These are phyloP conservation scores for Alternaria sp. DNA, from an alignment of 2,329 filamentous ascomycete species.

Conservation along the genomic window DNA sequence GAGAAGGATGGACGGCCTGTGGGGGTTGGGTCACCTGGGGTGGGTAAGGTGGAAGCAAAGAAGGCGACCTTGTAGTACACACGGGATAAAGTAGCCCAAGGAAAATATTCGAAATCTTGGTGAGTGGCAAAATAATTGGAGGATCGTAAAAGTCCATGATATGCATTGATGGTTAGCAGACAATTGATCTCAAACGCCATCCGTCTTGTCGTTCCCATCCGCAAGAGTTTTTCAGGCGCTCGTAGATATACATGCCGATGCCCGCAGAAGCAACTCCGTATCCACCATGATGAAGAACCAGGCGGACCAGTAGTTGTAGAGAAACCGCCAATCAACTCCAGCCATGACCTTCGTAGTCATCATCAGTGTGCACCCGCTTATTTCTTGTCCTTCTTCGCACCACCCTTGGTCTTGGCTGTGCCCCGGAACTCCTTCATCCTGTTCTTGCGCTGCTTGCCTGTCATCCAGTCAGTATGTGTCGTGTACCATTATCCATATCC, in stretches of 20 bases:
- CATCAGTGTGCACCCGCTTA: slow-evolving; percentile 48
- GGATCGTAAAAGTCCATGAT: slow-evolving; percentile 51
- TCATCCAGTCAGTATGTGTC: slow-evolving; percentile 49
- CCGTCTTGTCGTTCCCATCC: slow-evolving; percentile 49
- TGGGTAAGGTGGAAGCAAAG: background rate
- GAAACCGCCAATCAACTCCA: slow-evolving; percentile 44
- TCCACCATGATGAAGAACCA: slow-evolving; percentile 46
- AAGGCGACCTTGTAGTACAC: background rate
- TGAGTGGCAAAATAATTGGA: slow-evolving; percentile 21
- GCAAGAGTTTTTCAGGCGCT: slow-evolving; percentile 52
- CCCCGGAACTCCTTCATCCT: slow-evolving; percentile 97
- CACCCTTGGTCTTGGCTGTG: slow-evolving; percentile 97
- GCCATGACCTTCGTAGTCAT: slow-evolving; percentile 43
- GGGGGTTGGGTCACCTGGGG: background rate
- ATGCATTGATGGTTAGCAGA: slow-evolving; percentile 54
- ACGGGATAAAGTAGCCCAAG: background rate
- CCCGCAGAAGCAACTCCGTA: slow-evolving; percentile 47
- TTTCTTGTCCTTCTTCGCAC: slow-evolving; percentile 87
- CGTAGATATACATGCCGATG: slow-evolving; percentile 52
- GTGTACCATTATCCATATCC: slow-evolving; percentile 17
- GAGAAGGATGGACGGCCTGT: background rate
- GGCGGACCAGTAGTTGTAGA: slow-evolving; percentile 45
- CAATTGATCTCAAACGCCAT: slow-evolving; percentile 53
- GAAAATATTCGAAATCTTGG: background rate
- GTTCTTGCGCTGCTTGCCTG: slow-evolving; percentile 99